Percentiles rank a stretch among this genome's conserved stretches.
Evolutionary conservation across 352 stramenopile species (phyloP).

Genomic region (Globisporangium spinosum): DNA sequence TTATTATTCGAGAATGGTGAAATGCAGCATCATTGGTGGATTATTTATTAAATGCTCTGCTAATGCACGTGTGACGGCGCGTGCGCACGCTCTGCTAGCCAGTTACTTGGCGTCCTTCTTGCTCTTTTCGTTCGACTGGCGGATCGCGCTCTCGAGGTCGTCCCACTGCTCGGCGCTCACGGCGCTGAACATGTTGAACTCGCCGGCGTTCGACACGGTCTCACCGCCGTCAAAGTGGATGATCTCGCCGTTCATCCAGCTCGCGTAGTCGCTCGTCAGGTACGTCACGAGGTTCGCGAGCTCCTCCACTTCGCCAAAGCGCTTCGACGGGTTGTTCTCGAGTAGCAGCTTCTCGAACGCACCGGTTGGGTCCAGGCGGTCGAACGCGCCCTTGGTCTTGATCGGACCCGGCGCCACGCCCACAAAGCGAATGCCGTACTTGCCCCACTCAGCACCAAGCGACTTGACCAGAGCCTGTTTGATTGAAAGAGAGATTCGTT

Average conservation of each 20-base stretch:
- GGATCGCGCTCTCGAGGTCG: slow-evolving; percentile 60
- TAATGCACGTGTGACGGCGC: too few species aligned
- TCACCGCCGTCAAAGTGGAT: slow-evolving; percentile 80
- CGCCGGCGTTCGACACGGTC: slow-evolving; percentile 63
- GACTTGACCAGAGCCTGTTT: slow-evolving; percentile 92
- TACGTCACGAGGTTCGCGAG: slow-evolving; percentile 76
- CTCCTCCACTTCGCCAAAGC: slow-evolving; percentile 75
- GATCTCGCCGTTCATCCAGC: slow-evolving; percentile 81
- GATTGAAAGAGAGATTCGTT: neutral
- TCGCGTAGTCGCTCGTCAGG: slow-evolving; percentile 77
- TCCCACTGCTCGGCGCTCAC: slow-evolving; percentile 72
- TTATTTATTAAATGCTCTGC: too few species aligned
- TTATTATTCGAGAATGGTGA: too few species aligned
- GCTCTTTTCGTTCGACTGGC: slow-evolving; percentile 55
- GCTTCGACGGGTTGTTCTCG: slow-evolving; percentile 65
- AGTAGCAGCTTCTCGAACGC: slow-evolving; percentile 63
- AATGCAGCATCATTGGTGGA: too few species aligned
- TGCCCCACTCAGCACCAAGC: slow-evolving; percentile 95
- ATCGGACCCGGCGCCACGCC: slow-evolving; percentile 96
- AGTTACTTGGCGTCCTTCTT: slow-evolving; percentile 27
- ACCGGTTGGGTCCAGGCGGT: slow-evolving; percentile 68
- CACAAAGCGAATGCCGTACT: slow-evolving; percentile 93
- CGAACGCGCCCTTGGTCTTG: slow-evolving; percentile 82
- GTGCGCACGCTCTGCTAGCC: too few species aligned
- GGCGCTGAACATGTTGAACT: slow-evolving; percentile 77